A percentile compares a stretch with the other conserved stretches of the same genome.
Conservation (phyloP, 164 flowering plant genomes). For the Vitis riparia region DNA sequence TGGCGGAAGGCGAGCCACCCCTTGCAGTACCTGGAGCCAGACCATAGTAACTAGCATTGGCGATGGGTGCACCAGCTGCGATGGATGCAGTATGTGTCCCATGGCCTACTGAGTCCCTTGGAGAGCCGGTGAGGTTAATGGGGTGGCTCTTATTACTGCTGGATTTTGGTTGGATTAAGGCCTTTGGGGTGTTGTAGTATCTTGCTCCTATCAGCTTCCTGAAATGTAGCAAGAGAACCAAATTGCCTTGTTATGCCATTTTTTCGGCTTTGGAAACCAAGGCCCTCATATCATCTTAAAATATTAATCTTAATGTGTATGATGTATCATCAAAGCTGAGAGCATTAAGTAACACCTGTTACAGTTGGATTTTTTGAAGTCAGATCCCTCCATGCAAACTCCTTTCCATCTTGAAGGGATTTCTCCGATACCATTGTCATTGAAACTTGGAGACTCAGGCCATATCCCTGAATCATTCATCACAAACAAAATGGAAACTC, state of each 20-base stretch:
- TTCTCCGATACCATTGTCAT: constrained; percentile 57
- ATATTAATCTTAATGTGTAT: no score
- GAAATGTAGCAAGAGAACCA: no score
- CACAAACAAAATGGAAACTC: no score
- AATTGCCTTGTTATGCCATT: no score
- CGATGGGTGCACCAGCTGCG: constrained; percentile 50
- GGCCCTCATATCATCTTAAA: no score
- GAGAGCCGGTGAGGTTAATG: constrained; percentile 34
- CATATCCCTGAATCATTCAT: constrained; percentile 43
- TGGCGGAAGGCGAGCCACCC: constrained; percentile 56
- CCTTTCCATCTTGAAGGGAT: constrained; percentile 81
- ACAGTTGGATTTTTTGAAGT: constrained; percentile 59
- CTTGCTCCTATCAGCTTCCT: constrained; percentile 76
- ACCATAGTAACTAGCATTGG: constrained; percentile 64
- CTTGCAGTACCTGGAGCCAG: constrained; percentile 60
- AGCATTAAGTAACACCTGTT: constrained; percentile 42
- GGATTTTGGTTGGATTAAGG: background rate
- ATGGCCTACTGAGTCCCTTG: constrained; percentile 66
- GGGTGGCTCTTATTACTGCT: constrained; percentile 4
- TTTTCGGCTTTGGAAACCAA: no score
- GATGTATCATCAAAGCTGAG: no score
- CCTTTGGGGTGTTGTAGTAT: constrained; percentile 34
- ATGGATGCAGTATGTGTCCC: constrained; percentile 75
- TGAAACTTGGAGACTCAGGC: constrained; percentile 81
- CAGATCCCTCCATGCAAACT: constrained; percentile 70